Base-by-base conservation (phyloP, 495 filamentous ascomycete genomes). In the Aspergillus saccharolyticus region DNA sequence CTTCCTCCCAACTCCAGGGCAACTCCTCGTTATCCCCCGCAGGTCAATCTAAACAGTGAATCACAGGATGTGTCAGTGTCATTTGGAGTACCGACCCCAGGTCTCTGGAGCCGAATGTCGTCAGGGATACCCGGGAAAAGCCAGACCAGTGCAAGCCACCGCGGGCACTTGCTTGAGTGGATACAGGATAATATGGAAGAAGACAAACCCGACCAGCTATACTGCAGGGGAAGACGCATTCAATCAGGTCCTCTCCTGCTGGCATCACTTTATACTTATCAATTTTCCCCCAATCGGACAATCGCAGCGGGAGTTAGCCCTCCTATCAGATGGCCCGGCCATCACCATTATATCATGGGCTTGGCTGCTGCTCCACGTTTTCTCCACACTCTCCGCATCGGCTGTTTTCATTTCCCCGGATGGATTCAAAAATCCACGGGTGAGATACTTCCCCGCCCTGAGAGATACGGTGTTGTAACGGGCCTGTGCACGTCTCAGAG, bases 221-320 rank as follows among this genome's bases (percentile, higher is more conserved):
- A 12, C 33, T 39, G 33, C 33, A 39, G 33, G 33, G 33, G 33
- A 39, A 2, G 33, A 39, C 33, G 12, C 33, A 39, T 39, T 12
- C 7, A 50, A n/a, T n/a, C n/a, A n/a, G n/a, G n/a, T n/a, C n/a
- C n/a, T 28, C 24, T 47, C 47, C 22, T 18, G 22, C 15, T 15
- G 28, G 22, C 1, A 8, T 1, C 47, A 60, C n/a, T n/a, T n/a
- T n/a, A n/a, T n/a, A n/a, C n/a, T n/a, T n/a, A n/a, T n/a, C n/a
- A n/a, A 66, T 75, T 66, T 67, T 71, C 70, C 64, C 59, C 67
- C 67, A 72, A 70, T 70, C 72, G 66, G 71, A 55, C 56, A 59
- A 67, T 57, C 65, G 19, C 42, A 16, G 10, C 7, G 20, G 15
- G 7, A 59, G 46, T 66, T 65, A 60, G 69, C 63, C 69, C 72